Percentiles rank a stretch among this genome's conserved stretches.
phyloP scores from a whole-genome alignment of 2,329 filamentous ascomycete species.

The Samsoniella hepiali region DNA sequence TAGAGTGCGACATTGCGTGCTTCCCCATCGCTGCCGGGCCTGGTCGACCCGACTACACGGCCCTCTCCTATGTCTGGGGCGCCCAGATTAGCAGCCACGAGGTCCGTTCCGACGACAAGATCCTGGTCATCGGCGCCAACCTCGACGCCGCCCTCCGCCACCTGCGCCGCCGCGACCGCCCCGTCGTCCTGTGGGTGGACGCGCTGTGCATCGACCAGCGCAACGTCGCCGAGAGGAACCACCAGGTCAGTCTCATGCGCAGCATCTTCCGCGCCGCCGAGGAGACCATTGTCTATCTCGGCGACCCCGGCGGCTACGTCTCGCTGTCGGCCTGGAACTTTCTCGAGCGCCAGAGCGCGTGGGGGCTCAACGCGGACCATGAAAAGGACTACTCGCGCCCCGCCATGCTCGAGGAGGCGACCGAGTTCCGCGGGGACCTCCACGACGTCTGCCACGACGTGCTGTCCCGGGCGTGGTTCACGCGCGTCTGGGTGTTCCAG shows the following conservation, averaged over 20 bases:
- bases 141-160: not conserved
- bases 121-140: too few relatives aligned
- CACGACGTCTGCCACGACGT: conserved; percentile 10
- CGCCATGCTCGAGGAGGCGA: not conserved
- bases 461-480: conserved; percentile 7
- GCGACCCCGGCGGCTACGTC: conserved; percentile 3
- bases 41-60: too few relatives aligned
- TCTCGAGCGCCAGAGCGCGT: conserved; percentile 8
- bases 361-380: conserved; percentile 2
- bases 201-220: conserved; percentile 18
- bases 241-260: conserved; percentile 11
- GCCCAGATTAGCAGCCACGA: too few relatives aligned
- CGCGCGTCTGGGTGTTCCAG: conserved; percentile 13
- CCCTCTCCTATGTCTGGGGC: too few relatives aligned
- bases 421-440: conserved; percentile 11
- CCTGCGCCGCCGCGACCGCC: conserved; percentile 8
- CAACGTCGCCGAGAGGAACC: not conserved
- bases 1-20: too few relatives aligned
- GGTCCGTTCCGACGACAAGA: too few relatives aligned
- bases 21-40: too few relatives aligned
- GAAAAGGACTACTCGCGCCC: not conserved
- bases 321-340: conserved; percentile 12
- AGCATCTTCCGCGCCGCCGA: conserved; percentile 3
- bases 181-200: conserved; percentile 5
- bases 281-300: conserved; percentile 9